Percentiles rank a stretch among this genome's conserved stretches.
phyloP scores from a whole-genome alignment of 192 early-diverging fungal species.

The Gaertneriomyces semiglobifer region DNA sequence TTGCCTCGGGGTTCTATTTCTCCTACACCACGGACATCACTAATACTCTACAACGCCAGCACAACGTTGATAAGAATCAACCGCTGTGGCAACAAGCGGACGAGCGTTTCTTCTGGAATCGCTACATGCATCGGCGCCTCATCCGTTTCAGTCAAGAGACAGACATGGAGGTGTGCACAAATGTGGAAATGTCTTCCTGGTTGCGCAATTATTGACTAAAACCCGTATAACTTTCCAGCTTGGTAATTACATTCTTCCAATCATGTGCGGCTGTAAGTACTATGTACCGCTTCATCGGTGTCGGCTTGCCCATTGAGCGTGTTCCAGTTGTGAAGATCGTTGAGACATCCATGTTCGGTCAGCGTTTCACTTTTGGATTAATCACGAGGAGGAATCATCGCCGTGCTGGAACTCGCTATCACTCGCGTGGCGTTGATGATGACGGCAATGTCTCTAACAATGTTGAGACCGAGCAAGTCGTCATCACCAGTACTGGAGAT shows the following conservation, averaged over 20 bases:
- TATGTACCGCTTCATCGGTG: not conserved
- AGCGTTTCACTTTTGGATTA: constrained; percentile 73
- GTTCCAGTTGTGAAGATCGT: constrained; percentile 60
- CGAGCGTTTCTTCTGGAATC: constrained; percentile 95
- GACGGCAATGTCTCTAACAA: constrained; percentile 94
- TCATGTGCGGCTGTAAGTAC: constrained; percentile 84
- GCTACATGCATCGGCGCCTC: constrained; percentile 26
- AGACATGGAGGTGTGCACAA: constrained; percentile 36
- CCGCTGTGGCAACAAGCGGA: constrained; percentile 60
- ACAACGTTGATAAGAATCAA: constrained; percentile 9
- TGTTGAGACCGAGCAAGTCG: constrained; percentile 95
- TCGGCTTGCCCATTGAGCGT: not conserved
- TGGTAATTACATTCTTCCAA: constrained; percentile 79
- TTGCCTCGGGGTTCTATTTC: constrained; percentile 64
- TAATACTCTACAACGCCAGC: constrained; percentile 72
- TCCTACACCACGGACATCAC: constrained; percentile 88
- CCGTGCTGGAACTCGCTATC: constrained; percentile 77
- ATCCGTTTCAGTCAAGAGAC: constrained; percentile 25
- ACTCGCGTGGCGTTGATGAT: constrained; percentile 88
- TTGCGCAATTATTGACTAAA: not conserved
- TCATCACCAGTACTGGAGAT: constrained; percentile 61
- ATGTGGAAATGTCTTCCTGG: not conserved
- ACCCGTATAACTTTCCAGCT: constrained; percentile 38
- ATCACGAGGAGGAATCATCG: constrained; percentile 79
- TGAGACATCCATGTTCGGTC: constrained; percentile 58